phyloP scores from a whole-genome alignment of 148 eudicot genomes.

The Amaranthus palmeri region DNA sequence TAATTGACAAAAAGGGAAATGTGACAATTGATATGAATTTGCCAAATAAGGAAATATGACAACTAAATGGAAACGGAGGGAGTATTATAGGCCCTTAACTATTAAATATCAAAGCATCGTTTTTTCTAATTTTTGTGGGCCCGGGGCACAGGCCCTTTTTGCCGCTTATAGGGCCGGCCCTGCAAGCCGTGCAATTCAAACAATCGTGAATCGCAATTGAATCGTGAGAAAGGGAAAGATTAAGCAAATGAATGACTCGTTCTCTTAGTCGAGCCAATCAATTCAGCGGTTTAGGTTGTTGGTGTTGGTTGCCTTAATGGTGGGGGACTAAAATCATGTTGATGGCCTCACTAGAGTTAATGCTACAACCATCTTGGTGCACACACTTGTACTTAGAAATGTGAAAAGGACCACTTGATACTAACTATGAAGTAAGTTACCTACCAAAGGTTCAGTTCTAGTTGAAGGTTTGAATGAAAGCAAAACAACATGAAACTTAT shows the following conservation, averaged over 20 bases:
- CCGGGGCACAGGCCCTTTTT: no score
- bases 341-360: not conserved
- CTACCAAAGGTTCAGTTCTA: not conserved
- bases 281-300: slow-evolving; percentile 11
- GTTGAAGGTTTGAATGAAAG: not conserved
- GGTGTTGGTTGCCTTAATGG: slow-evolving; percentile 5
- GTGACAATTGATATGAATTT: no score
- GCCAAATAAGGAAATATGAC: no score
- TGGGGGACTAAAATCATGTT: slow-evolving; percentile 1
- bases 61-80: no score
- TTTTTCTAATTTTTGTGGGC: no score
- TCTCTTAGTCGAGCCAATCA: slow-evolving; percentile 11
- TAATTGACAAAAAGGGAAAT: no score
- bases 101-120: no score
- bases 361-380: not conserved
- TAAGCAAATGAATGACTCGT: slow-evolving; percentile 3
- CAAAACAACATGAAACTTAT: not conserved
- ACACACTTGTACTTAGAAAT: slow-evolving; percentile 2
- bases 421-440: not conserved
- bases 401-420: not conserved
- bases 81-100: no score
- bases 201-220: no score
- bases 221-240: no score
- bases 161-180: no score
- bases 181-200: no score